Conservation (phyloP, 2,329 filamentous ascomycete species). For the Xylaria sp. region DNA sequence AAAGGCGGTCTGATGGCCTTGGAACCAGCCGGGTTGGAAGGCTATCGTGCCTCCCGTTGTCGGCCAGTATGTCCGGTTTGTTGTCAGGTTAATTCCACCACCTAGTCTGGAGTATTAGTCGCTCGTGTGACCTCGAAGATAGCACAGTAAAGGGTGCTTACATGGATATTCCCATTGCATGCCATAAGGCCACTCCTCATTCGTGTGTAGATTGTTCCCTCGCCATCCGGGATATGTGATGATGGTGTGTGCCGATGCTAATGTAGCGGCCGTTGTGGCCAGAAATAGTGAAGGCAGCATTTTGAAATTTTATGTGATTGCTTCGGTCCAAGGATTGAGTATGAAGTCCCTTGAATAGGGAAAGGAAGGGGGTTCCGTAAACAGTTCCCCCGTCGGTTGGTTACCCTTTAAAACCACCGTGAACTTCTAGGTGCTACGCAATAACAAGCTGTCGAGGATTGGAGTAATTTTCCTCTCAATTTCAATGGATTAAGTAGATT, state of each 20-base stretch:
- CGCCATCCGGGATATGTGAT: conserved; percentile 88
- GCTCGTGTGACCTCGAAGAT: background rate
- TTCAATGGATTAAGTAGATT: background rate
- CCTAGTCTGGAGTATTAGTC: conserved; percentile 62
- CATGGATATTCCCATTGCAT: conserved; percentile 98
- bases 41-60: conserved; percentile 86
- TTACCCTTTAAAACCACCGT: conserved; percentile 10
- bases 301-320: conserved; percentile 34
- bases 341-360: conserved; percentile 5
- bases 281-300: conserved; percentile 62
- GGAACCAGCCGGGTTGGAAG: conserved; percentile 96
- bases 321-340: background rate
- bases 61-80: conserved; percentile 93
- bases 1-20: conserved; percentile 82
- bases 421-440: background rate
- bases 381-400: conserved; percentile 1
- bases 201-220: conserved; percentile 86
- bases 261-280: conserved; percentile 58
- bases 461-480: background rate
- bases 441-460: background rate
- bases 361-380: conserved; percentile 14
- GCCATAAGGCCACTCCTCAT: conserved; percentile 83
- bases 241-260: conserved; percentile 78
- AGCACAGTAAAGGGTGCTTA: conserved; percentile 59
- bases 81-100: conserved; percentile 80